phyloP scores from a whole-genome alignment of 768 basidiomycete species.

The Leccinum incarnatum region DNA sequence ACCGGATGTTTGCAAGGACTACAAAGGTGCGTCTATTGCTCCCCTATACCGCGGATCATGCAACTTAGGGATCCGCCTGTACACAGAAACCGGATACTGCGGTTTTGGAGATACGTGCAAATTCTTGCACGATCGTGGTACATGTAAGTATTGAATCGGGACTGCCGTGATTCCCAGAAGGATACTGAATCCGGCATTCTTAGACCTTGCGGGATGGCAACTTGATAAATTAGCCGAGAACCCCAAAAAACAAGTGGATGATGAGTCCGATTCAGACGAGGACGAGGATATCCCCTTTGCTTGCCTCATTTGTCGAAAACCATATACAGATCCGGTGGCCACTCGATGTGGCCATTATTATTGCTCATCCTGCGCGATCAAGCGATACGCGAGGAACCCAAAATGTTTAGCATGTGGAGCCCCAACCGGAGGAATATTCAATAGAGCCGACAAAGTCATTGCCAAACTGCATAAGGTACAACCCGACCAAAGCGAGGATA shows the following conservation, averaged over 20 bases:
- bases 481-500: slow-evolving; percentile 50
- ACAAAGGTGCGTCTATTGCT: slow-evolving; percentile 72
- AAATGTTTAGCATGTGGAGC: slow-evolving; percentile 95
- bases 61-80: slow-evolving; percentile 8
- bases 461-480: slow-evolving; percentile 79
- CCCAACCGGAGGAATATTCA: slow-evolving; percentile 94
- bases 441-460: slow-evolving; percentile 89
- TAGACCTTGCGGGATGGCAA: slow-evolving; percentile 98
- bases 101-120: slow-evolving; percentile 99
- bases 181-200: slow-evolving; percentile 11
- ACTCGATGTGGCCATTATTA: slow-evolving; percentile 98
- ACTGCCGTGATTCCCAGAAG: slow-evolving; percentile 1
- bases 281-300: slow-evolving; percentile 95
- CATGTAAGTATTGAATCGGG: slow-evolving; percentile 54
- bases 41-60: slow-evolving; percentile 14
- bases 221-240: slow-evolving; percentile 88
- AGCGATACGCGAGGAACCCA: slow-evolving; percentile 89
- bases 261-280: slow-evolving; percentile 64
- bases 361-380: slow-evolving; percentile 93
- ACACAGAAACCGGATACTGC: slow-evolving; percentile 93
- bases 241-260: slow-evolving; percentile 54
- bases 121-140: slow-evolving; percentile 97
- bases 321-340: slow-evolving; percentile 91
- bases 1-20: slow-evolving; percentile 99
- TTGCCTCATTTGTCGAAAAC: slow-evolving; percentile 95